Evolutionary conservation across 805 yeast genomes (phyloP).

Genomic region (Candida piceae): DNA sequence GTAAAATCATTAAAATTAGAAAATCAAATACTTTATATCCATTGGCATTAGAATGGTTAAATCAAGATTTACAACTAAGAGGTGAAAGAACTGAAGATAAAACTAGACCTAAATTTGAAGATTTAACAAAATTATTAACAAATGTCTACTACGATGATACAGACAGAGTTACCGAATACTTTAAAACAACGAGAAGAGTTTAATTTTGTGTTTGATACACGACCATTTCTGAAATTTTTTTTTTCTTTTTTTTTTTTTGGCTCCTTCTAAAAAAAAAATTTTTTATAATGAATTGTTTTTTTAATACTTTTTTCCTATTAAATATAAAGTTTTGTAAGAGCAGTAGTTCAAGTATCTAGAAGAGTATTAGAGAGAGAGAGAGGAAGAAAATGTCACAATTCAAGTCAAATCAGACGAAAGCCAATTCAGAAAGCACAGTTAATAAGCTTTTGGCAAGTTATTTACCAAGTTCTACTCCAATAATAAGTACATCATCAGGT

Average conservation of each 20-base stretch:
- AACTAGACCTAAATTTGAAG: slow-evolving; percentile 50
- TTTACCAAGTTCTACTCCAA: slow-evolving; percentile 16
- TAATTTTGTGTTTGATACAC: slow-evolving; percentile 3
- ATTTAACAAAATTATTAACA: slow-evolving; percentile 38
- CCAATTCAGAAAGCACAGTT: slow-evolving; percentile 19
- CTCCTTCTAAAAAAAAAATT: too few species aligned
- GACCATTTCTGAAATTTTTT: slow-evolving; percentile 1
- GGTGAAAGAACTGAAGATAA: slow-evolving; percentile 49
- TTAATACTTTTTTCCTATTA: too few species aligned
- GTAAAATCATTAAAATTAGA: slow-evolving; percentile 30
- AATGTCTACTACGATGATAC: slow-evolving; percentile 40
- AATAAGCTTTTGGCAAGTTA: slow-evolving; percentile 23
- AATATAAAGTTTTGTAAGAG: too few species aligned
- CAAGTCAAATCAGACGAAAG: slow-evolving; percentile 14
- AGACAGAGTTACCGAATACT: slow-evolving; percentile 43
- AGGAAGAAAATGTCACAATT: slow-evolving; percentile 7
- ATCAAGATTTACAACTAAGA: slow-evolving; percentile 44
- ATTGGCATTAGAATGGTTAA: slow-evolving; percentile 64
- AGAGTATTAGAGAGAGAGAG: too few species aligned
- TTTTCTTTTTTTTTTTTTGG: slow-evolving; percentile 1
- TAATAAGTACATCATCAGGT: neutral
- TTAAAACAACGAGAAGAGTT: slow-evolving; percentile 42
- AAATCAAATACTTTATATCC: slow-evolving; percentile 61
- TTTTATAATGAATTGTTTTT: too few species aligned
- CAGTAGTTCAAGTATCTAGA: too few species aligned